Conservation (phyloP, 345 rosid species). For the Salix caprea region DNA sequence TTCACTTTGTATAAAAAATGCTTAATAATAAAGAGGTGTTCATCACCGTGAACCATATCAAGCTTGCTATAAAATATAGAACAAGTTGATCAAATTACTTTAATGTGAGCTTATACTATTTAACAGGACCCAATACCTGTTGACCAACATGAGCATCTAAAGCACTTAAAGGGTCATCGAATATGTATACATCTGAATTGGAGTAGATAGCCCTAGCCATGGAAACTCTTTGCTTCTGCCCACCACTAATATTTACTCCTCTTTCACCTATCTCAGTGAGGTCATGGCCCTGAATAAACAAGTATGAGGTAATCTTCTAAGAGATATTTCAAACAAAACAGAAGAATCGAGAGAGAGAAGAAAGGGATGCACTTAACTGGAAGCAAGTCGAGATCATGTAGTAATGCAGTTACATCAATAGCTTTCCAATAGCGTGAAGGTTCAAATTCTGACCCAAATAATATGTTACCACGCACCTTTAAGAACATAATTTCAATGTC, state of each 20-base stretch:
- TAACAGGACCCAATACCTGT: conserved; percentile 14
- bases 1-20: neutral
- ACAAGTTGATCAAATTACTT: neutral
- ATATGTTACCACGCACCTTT: conserved; percentile 88
- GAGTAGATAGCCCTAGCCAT: conserved; percentile 32
- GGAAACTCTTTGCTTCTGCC: conserved; percentile 33
- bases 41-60: neutral
- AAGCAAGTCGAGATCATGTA: conserved; percentile 84
- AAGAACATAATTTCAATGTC: neutral
- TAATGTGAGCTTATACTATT: neutral
- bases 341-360: neutral
- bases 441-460: conserved; percentile 81
- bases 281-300: conserved; percentile 66
- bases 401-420: conserved; percentile 77
- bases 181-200: conserved; percentile 25
- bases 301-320: conserved; percentile 3
- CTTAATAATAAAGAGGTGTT: neutral
- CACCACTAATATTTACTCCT: conserved; percentile 35
- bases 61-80: neutral
- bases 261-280: conserved; percentile 35
- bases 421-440: conserved; percentile 62
- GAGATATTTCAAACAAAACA: neutral
- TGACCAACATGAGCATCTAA: conserved; percentile 34
- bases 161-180: conserved; percentile 37
- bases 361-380: conserved; percentile 39